Evolutionary conservation across 805 yeast species (phyloP).

Genomic region (Candida tammaniensis): DNA sequence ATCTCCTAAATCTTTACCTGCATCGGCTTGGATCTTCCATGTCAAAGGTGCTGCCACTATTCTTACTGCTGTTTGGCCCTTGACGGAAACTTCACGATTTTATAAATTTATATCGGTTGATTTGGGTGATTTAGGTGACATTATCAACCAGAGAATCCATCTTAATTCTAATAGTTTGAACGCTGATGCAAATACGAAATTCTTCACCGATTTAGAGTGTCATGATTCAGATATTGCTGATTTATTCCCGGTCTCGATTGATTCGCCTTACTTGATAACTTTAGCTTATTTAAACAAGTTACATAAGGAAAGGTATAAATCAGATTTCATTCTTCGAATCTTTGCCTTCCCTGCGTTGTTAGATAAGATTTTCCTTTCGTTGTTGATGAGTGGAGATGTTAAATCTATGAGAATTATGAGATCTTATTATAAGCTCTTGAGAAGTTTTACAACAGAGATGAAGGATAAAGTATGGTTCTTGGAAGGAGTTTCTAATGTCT

Average conservation of each 20-base stretch:
- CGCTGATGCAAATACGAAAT: conserved; percentile 25
- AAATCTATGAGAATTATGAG: conserved; percentile 90
- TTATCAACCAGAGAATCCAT: conserved; percentile 41
- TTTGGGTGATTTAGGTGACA: conserved; percentile 83
- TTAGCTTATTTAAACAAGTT: conserved; percentile 81
- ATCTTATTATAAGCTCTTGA: conserved; percentile 75
- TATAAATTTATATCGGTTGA: conserved; percentile 67
- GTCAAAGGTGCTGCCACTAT: conserved; percentile 97
- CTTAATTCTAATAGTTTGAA: conserved; percentile 17
- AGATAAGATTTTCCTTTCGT: conserved; percentile 73
- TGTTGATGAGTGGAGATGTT: conserved; percentile 80
- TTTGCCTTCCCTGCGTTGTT: conserved; percentile 92
- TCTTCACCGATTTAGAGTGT: conserved; percentile 63
- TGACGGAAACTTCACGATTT: conserved; percentile 45
- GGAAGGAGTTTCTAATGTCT: conserved; percentile 84
- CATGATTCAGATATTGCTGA: conserved; percentile 85
- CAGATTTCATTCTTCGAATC: conserved; percentile 81
- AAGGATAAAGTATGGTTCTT: conserved; percentile 90
- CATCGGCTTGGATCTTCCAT: conserved; percentile 96
- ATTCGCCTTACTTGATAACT: conserved; percentile 85
- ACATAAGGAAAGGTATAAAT: conserved; percentile 75
- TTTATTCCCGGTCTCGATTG: conserved; percentile 77
- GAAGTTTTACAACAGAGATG: conserved; percentile 82
- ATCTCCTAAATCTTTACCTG: conserved; percentile 66
- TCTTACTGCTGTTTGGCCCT: conserved; percentile 93